Conservation (phyloP, 1,284 basidiomycete species). For the Laetiporus sulphureus region DNA sequence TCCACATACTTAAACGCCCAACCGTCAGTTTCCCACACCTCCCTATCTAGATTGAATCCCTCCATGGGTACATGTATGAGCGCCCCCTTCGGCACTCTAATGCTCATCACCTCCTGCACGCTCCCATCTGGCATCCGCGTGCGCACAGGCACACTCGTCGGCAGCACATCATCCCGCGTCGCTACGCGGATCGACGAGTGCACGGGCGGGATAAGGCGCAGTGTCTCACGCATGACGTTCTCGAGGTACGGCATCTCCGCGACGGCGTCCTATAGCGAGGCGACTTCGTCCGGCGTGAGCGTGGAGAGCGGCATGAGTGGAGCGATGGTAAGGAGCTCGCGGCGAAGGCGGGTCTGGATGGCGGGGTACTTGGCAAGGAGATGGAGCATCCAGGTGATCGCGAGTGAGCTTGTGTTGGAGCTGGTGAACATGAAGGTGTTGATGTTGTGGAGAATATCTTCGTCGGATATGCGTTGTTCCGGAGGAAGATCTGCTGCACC, state of each 20-base stretch:
- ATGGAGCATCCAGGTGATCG: slow-evolving; percentile 71
- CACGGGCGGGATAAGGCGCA: slow-evolving; percentile 74
- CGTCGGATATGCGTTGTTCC: slow-evolving; percentile 72
- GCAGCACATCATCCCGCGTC: slow-evolving; percentile 67
- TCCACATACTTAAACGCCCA: slow-evolving; percentile 71
- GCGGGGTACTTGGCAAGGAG: slow-evolving; percentile 59
- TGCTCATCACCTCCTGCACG: slow-evolving; percentile 32
- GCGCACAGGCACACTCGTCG: slow-evolving; percentile 59
- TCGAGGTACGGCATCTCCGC: slow-evolving; percentile 68
- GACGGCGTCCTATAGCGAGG: slow-evolving; percentile 47
- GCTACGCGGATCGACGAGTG: slow-evolving; percentile 75
- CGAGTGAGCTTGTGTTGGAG: slow-evolving; percentile 76
- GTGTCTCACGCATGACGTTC: slow-evolving; percentile 68
- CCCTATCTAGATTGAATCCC: slow-evolving; percentile 68
- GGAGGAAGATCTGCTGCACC: slow-evolving; percentile 51
- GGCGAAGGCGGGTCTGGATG: slow-evolving; percentile 57
- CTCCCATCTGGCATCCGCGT: slow-evolving; percentile 37
- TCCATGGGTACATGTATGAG: slow-evolving; percentile 73
- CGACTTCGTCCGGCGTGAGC: slow-evolving; percentile 51
- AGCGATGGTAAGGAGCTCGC: slow-evolving; percentile 45
- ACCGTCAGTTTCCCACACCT: slow-evolving; percentile 69
- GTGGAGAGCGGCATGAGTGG: slow-evolving; percentile 33
- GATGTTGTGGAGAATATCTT: slow-evolving; percentile 75
- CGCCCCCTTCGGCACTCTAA: slow-evolving; percentile 58
- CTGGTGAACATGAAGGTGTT: slow-evolving; percentile 87